Base-by-base conservation (phyloP, 345 rosid species). In the Pistacia atlantica region DNA sequence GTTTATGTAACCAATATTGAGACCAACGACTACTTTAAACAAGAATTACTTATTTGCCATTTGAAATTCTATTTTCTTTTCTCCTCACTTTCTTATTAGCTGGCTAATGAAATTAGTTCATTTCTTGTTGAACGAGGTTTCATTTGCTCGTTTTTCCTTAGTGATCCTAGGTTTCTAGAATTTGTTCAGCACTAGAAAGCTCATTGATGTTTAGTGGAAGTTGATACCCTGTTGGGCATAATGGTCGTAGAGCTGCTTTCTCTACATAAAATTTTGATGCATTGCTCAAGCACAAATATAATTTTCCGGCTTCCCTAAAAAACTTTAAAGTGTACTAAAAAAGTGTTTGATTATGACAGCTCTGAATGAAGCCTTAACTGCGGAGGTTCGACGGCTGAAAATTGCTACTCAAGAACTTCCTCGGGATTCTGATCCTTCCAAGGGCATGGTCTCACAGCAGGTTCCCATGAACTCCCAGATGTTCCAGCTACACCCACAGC, bases 301-400 rank as follows among this genome's bases (percentile, higher is more conserved):
- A 13, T 10, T 46, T 42, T 59, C 18, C 18, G 11, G 16, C 46
- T 7, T 14, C 16, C 4, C 16, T 7, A 8, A 33, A 52, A 64
- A 54, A 3, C n/a, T n/a, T 17, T 28, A 65, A 51, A n/a, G n/a
- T 22, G 49, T 4, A 35, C 37, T 38, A 8, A 49, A 3, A 35
- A 63, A 65, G 8, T 52, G 13, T 38, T 71, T 5, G 14, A 22
- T 54, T 75, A 3, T 51, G 73, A 81, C 86, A 92, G 97, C 87
- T 63, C 89, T 91, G 28, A 87, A 83, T 5, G 89, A 90, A 65
- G 88, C 91, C 33, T 77, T 94, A 74, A 87, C 79, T 17, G 90
- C 84, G 0, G 97, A 94, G 81, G 88, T 94, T 38, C 83, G 82
- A 20, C 75, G 93, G 46, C 77, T 93, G 84, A 92, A 90, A 82